phyloP scores from a whole-genome alignment of 192 early-diverging fungal species.

The Entophlyctis helioformis region DNA sequence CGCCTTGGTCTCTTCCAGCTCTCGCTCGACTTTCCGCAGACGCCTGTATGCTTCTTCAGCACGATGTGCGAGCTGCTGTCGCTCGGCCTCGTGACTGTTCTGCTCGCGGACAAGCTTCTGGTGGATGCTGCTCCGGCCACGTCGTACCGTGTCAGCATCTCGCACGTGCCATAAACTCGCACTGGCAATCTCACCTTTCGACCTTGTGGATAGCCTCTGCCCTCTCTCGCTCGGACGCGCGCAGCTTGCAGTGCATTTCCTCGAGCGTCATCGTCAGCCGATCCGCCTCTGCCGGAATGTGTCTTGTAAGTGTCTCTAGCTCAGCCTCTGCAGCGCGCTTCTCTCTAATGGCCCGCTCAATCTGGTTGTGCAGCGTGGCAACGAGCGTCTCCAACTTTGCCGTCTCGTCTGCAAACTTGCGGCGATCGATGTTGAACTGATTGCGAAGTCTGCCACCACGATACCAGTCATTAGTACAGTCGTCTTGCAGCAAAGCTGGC shows the following conservation, averaged over 20 bases:
- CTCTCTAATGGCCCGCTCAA: slow-evolving; percentile 36
- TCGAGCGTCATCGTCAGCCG: slow-evolving; percentile 25
- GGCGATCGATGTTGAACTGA: slow-evolving; percentile 16
- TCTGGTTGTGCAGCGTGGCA: no score
- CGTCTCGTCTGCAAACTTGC: slow-evolving; percentile 18
- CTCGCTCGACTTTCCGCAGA: slow-evolving; percentile 23
- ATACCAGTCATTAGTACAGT: not conserved
- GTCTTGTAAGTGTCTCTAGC: slow-evolving; percentile 26
- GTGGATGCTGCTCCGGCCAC: slow-evolving; percentile 14
- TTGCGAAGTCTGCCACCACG: slow-evolving; percentile 12
- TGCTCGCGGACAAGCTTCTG: slow-evolving; percentile 25
- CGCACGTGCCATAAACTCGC: not conserved
- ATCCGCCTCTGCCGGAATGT: slow-evolving; percentile 32
- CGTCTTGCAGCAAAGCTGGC: not conserved
- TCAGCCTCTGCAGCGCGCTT: slow-evolving; percentile 36
- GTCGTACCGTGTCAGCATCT: not conserved
- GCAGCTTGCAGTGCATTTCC: slow-evolving; percentile 22
- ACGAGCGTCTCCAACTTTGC: no score
- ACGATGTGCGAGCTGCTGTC: slow-evolving; percentile 18
- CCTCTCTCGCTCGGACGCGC: slow-evolving; percentile 21
- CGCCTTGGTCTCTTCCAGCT: slow-evolving; percentile 34
- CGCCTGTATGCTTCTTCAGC: slow-evolving; percentile 25
- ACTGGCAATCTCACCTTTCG: slow-evolving; percentile 9
- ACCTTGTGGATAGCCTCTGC: slow-evolving; percentile 15
- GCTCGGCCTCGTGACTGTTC: slow-evolving; percentile 29